A percentile compares a stretch with the other conserved stretches of the same genome.
Evolutionary conservation across 1,284 basidiomycete genomes (phyloP).

Genomic region (Cryptococcus floricola): DNA sequence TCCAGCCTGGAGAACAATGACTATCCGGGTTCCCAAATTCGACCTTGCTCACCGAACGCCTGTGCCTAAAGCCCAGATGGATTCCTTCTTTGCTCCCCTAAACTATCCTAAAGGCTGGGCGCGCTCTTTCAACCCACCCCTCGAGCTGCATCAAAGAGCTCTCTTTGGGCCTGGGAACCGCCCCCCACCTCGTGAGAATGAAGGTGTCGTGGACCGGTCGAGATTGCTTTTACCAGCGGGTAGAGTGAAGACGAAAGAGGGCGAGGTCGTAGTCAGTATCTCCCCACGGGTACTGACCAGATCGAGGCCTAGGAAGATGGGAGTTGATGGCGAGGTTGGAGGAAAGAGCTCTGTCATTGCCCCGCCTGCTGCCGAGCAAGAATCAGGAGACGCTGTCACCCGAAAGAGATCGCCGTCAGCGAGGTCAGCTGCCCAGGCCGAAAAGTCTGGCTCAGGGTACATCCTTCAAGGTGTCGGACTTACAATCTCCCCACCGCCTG

Average conservation of each 20-base stretch:
- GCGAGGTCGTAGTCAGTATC: constrained; percentile 28
- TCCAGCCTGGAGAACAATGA: constrained; percentile 56
- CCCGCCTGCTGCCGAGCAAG: neutral
- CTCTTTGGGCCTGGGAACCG: constrained; percentile 35
- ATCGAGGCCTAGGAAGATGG: constrained; percentile 44
- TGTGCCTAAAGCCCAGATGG: constrained; percentile 3
- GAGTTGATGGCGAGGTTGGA: neutral
- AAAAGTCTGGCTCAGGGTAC: constrained; percentile 16
- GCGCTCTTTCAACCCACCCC: constrained; percentile 70
- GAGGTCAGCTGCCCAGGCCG: constrained; percentile 26
- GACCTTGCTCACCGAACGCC: neutral
- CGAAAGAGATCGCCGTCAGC: constrained; percentile 5
- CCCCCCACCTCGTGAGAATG: neutral
- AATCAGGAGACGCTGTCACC: no score
- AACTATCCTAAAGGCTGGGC: constrained; percentile 59
- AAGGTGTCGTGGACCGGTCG: constrained; percentile 51
- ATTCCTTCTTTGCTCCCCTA: no score
- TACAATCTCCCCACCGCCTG: neutral
- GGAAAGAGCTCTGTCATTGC: neutral
- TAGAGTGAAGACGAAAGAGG: neutral
- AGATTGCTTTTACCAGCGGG: constrained; percentile 59
- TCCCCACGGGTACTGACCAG: constrained; percentile 28
- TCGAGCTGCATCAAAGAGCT: constrained; percentile 59
- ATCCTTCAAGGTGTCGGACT: neutral
- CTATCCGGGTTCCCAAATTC: constrained; percentile 59